Percentiles rank a stretch among this genome's conserved stretches.
These are phyloP conservation scores for Coffea eugenioides DNA, from an alignment of 257 asterid genomes.

Conservation along the genomic window DNA sequence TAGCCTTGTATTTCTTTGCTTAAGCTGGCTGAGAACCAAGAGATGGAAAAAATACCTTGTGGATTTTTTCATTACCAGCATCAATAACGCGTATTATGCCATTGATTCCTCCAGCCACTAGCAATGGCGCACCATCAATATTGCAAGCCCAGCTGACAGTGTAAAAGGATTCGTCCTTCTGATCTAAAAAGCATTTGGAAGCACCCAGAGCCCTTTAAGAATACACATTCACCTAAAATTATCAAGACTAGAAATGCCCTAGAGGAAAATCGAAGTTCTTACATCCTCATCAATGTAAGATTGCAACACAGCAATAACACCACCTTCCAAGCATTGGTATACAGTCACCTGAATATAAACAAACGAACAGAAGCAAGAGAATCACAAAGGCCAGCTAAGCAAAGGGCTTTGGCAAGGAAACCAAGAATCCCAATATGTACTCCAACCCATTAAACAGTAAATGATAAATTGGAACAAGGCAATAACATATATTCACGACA, in stretches of 20 bases:
- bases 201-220: constrained; percentile 32
- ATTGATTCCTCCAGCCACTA: constrained; percentile 91
- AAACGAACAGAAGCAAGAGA: background rate
- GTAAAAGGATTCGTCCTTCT: constrained; percentile 97
- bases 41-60: constrained; percentile 46
- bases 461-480: background rate
- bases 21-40: background rate
- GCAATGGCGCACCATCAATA: constrained; percentile 70
- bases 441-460: background rate
- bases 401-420: background rate
- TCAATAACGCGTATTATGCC: constrained; percentile 88
- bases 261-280: constrained; percentile 26
- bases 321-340: constrained; percentile 81
- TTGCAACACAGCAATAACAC: constrained; percentile 93
- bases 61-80: constrained; percentile 83
- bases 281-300: constrained; percentile 98
- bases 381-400: background rate
- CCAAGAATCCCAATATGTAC: background rate
- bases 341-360: constrained; percentile 72
- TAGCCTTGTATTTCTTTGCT: background rate
- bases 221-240: constrained; percentile 2
- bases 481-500: background rate
- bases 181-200: constrained; percentile 45
- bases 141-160: constrained; percentile 98
- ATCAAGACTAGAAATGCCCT: background rate